phyloP scores from a whole-genome alignment of 2,329 filamentous ascomycete genomes.

The Epichloe uncinata region DNA sequence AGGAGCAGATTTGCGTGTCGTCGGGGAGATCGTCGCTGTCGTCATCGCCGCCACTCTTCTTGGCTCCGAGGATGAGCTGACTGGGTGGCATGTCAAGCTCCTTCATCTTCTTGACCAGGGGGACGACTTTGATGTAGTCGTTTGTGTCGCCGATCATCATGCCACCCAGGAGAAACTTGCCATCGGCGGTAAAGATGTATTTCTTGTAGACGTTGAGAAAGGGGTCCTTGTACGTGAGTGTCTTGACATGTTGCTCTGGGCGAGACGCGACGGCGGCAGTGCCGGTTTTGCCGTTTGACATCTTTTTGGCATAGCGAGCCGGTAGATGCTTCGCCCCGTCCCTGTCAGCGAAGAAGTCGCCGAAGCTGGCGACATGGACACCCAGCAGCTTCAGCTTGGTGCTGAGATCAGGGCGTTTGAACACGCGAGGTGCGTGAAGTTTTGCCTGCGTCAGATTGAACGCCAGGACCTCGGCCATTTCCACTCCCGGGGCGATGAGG shows the following conservation, averaged over 20 bases:
- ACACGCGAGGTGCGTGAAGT: slow-evolving; percentile 52
- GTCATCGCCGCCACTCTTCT: slow-evolving; percentile 58
- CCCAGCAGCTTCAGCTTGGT: slow-evolving; percentile 84
- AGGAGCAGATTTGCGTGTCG: slow-evolving; percentile 83
- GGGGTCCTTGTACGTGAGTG: slow-evolving; percentile 77
- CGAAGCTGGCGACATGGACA: slow-evolving; percentile 85
- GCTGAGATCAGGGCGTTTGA: slow-evolving; percentile 76
- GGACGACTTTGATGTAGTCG: slow-evolving; percentile 81
- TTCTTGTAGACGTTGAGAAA: slow-evolving; percentile 88
- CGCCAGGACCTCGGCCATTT: slow-evolving; percentile 84
- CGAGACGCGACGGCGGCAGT: neutral
- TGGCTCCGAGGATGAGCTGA: slow-evolving; percentile 70
- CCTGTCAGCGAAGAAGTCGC: slow-evolving; percentile 83
- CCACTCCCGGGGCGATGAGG: slow-evolving; percentile 76
- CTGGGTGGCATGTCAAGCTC: slow-evolving; percentile 63
- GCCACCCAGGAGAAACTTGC: slow-evolving; percentile 81
- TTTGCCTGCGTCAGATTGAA: slow-evolving; percentile 84
- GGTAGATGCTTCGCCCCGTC: slow-evolving; percentile 71
- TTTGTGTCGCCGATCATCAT: slow-evolving; percentile 95
- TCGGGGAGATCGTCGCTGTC: slow-evolving; percentile 57
- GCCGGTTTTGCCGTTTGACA: neutral
- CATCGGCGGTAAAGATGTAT: slow-evolving; percentile 79
- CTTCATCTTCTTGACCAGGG: slow-evolving; percentile 76
- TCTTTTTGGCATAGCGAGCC: slow-evolving; percentile 31
- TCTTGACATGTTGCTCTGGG: slow-evolving; percentile 44